Base-by-base conservation (phyloP, 1,284 basidiomycete genomes). In the Cryptococcus sp. region DNA sequence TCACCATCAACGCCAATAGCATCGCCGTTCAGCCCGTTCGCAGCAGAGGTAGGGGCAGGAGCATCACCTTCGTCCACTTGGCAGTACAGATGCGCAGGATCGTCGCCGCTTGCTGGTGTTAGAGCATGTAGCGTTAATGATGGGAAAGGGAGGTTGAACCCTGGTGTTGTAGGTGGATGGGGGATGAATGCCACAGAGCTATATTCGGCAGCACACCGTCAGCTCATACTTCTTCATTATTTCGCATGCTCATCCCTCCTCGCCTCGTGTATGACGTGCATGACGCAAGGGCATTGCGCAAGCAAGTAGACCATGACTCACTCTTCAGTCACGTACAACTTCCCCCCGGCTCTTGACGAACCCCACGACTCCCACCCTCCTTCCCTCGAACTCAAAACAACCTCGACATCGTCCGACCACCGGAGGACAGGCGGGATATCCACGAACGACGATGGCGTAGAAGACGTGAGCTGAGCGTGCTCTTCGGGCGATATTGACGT, bases 121-220 rank as follows among this genome's bases (percentile, higher is more conserved):
- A 93, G 83, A 19, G 93, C 93, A 68, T 96, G 93, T 3, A 96
- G 83, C 0, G 89, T 93, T 66, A 96, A 88, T 5, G 86, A 81
- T 17, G 89, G 91, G 75, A 92, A 95, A 57, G 86, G 81, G 69
- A 95, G 83, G 65, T 88, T 84, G 73, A 93, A 88, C 17, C 90
- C 91, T 41, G 81, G 80, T 23, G n/a, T 39, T 43, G 51, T 50
- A 19, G 59, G 19, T 2, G 84, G 81, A 4, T 81, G 67, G 6
- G 88, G 87, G 73, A 89, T 83, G 82, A 91, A 94, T 0, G 85
- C 84, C 34, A 95, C 83, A 5, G 83, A 85, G 64, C 90, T 94
- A 64, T 11, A 17, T 8, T 44, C 4, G 8, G 13, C 13, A 25
- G 43, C 29, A 5, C 8, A 25, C 20, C 39, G 19, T 59, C 38